Evolutionary conservation across 1,284 basidiomycete species (phyloP).

Genomic region (Vanrija pseudolonga): DNA sequence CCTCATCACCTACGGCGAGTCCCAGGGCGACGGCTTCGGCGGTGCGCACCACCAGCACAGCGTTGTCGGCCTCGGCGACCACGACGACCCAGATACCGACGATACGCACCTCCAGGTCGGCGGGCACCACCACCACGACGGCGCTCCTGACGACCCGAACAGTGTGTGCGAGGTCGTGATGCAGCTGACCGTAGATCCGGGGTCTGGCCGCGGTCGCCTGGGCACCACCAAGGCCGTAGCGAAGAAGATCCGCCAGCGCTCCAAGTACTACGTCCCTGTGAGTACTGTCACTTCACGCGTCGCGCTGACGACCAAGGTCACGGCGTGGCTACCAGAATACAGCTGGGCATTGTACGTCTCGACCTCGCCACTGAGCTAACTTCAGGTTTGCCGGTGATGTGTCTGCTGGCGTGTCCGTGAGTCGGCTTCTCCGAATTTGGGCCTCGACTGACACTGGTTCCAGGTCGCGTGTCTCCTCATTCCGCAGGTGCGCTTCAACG

Average conservation of each 20-base stretch:
- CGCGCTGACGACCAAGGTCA: slow-evolving; percentile 23
- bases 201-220: too few species aligned
- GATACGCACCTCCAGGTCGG: too few species aligned
- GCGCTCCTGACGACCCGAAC: too few species aligned
- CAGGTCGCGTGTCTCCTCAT: slow-evolving; percentile 78
- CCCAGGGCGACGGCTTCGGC: too few species aligned
- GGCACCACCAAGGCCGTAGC: slow-evolving; percentile 13
- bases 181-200: too few species aligned
- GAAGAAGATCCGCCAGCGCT: slow-evolving; percentile 43
- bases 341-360: slow-evolving; percentile 62
- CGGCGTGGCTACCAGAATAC: slow-evolving; percentile 78
- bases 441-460: slow-evolving; percentile 1
- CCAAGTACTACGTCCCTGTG: slow-evolving; percentile 49
- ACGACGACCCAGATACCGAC: too few species aligned
- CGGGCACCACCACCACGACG: too few species aligned
- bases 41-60: too few species aligned
- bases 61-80: too few species aligned
- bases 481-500: slow-evolving; percentile 60
- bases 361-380: slow-evolving; percentile 3
- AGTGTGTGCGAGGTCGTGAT: too few species aligned
- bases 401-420: slow-evolving; percentile 71
- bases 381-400: slow-evolving; percentile 72
- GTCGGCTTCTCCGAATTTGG: neutral
- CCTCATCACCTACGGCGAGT: too few species aligned
- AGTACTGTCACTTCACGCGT: slow-evolving; percentile 1